Base-by-base conservation (phyloP, 2,329 filamentous ascomycete species). In the Ilyonectria sp. region DNA sequence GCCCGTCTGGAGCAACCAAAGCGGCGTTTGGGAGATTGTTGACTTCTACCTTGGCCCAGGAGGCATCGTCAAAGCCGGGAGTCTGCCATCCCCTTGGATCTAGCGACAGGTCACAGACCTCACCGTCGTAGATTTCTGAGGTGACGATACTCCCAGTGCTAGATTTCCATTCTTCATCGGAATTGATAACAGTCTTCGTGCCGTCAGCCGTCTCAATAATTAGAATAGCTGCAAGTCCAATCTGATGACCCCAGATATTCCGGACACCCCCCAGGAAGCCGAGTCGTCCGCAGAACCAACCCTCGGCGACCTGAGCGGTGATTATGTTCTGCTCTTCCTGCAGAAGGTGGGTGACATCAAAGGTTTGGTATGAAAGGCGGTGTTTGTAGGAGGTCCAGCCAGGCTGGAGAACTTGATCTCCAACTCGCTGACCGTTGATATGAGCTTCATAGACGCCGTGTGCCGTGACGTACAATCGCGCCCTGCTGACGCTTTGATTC, bases 361-460 rank as follows among this genome's bases (percentile, higher is more conserved):
- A 86, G 0, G 82, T 85, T 66, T 89, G 82, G 63, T 89, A 90
- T 1, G 80, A 76, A n/a, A 85, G 80, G 2, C 86, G 79, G 60
- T 83, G 75, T 0, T 82, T 75, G 68, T 89, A 89, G 13, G 80
- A 81, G 47, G 83, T 82, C 84, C 85, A 88, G 0, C 86, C 86
- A 0, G 86, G 86, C 40, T 85, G 83, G 54, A 87, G 77, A 11
- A 80, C 77, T 6, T 77, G 64, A 53, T 82, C 79, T 0, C 81
- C 81, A 8, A 86, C 80, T 9, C 74, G 70, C 0, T 74, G 64
- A 0, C 83, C 84, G 56, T 88, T 87, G 68, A 88, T 82, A 26
- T 79, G 79, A 0, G 81, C 82, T 35, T 82, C 77, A 66, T 85
- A 87, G 1, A 86, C 63, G 1, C 85, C 85, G 10, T 82, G 76